These are phyloP conservation scores for Solanum arcanum DNA, from an alignment of 257 asterid genomes.

Conservation along the genomic window DNA sequence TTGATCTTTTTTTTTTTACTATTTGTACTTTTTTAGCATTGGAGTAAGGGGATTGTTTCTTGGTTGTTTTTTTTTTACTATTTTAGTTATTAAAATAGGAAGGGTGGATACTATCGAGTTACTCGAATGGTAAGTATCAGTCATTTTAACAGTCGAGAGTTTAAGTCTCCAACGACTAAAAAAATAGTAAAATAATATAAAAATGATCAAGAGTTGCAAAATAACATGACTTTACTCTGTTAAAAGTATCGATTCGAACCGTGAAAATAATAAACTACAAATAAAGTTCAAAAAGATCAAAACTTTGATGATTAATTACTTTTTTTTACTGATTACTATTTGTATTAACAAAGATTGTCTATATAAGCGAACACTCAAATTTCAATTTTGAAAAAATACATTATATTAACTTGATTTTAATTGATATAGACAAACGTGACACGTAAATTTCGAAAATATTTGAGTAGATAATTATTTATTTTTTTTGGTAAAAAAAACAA, in stretches of 20 bases:
- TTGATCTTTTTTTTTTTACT: not conserved
- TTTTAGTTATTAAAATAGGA: not conserved
- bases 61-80: not conserved
- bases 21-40: not conserved
- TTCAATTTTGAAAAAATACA: not conserved
- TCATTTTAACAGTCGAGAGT: too few species aligned
- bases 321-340: not conserved
- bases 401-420: not conserved
- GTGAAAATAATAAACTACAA: fast-evolving
- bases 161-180: too few species aligned
- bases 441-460: not conserved
- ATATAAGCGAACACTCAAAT: not conserved
- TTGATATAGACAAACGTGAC: fast-evolving
- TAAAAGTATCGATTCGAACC: fast-evolving
- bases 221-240: not conserved
- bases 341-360: not conserved
- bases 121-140: not conserved
- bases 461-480: not conserved
- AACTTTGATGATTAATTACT: not conserved
- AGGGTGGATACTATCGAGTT: not conserved
- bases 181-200: not conserved
- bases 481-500: not conserved
- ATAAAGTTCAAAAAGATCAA: not conserved
- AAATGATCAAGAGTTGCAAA: not conserved
- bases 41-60: not conserved